phyloP scores from a whole-genome alignment of 108 stramenopile genomes.

The Cyclotella choctawhatcheeana region DNA sequence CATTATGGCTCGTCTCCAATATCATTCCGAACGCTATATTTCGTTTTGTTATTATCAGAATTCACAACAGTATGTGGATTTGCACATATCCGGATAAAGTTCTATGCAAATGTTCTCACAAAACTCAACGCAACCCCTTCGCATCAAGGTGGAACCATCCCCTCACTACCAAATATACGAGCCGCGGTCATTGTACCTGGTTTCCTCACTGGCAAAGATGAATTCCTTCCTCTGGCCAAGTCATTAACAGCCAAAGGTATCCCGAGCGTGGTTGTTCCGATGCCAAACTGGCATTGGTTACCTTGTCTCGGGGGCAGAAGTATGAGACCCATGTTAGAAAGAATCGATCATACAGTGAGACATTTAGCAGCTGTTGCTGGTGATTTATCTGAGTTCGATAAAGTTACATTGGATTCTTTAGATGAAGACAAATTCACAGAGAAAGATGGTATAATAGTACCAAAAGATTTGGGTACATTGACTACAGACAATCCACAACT shows the following conservation, averaged over 20 bases:
- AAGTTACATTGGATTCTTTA: conserved; percentile 15
- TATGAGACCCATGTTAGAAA: conserved; percentile 71
- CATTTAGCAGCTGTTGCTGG: conserved; percentile 59
- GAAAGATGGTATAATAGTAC: not conserved
- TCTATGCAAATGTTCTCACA: not conserved
- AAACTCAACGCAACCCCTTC: not conserved
- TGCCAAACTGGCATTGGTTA: conserved; percentile 81
- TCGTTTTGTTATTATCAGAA: not conserved
- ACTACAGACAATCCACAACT: conserved; percentile 38
- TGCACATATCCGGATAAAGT: not conserved
- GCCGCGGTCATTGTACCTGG: conserved; percentile 81
- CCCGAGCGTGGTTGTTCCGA: conserved; percentile 68
- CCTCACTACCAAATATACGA: conserved; percentile 38
- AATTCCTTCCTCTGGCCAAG: conserved; percentile 53
- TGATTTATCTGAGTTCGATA: conserved; percentile 40
- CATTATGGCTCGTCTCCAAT: not conserved
- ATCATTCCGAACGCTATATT: not conserved
- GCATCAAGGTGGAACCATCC: conserved; percentile 30
- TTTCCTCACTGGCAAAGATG: conserved; percentile 71
- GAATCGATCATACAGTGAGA: conserved; percentile 70
- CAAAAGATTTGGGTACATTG: not conserved
- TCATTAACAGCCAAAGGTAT: conserved; percentile 57
- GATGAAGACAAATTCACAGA: conserved; percentile 7
- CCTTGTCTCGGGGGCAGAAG: conserved; percentile 73
- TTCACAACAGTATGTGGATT: not conserved